Evolutionary conservation across 371 early-diverging fungal species (phyloP), one percentile per base, ranked within the genome.

Genomic region (Encephalitozoon romaleae): DNA sequence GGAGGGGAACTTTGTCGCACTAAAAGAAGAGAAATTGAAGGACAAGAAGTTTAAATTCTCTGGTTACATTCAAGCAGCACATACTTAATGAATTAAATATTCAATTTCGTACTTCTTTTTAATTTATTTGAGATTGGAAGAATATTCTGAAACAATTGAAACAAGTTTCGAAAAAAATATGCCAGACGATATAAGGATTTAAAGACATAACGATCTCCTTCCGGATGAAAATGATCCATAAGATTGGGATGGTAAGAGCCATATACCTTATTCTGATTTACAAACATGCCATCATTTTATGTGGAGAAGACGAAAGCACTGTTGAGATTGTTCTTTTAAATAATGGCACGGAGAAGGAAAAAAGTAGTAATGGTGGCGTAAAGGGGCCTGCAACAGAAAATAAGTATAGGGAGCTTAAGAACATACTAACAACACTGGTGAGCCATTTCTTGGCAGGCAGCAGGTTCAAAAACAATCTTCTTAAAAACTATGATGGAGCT

Each of bases 1-100:
- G n/a, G 72, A 79, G 63, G 79, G 74, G 25, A 59, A 74, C 30
- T 74, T 74, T 67, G 41, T 15, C 0, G 39, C 71, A 4, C 74
- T 68, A 18, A 79, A 79, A 42, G 65, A 70, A 30, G 66, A 75
- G 42, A 39, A 69, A 26, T 15, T 70, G 41, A 64, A 74, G 4
- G 30, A 74, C 11, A 74, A 70, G 42, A 47, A 28, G 9, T 79
- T 63, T 32, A 69, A 67, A 4, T 68, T 79, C 34, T 47, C 34
- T 54, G 79, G 79, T 5, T 71, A 78, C 18, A 70, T 79, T 28
- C 52, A 70, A 32, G 26, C 70, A 15, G 30, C 26, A 45, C 34
- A 41, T 41, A 23, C 0, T 15, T 43, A 30, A 43, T 34, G 41
- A 71, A 53, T 39, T 59, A 71, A 53, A 53, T 12, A 59, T 59